Evolutionary conservation across 768 basidiomycete genomes (phyloP), one percentile per base, ranked within the genome.

Genomic region (Clitopilus hobsonii): DNA sequence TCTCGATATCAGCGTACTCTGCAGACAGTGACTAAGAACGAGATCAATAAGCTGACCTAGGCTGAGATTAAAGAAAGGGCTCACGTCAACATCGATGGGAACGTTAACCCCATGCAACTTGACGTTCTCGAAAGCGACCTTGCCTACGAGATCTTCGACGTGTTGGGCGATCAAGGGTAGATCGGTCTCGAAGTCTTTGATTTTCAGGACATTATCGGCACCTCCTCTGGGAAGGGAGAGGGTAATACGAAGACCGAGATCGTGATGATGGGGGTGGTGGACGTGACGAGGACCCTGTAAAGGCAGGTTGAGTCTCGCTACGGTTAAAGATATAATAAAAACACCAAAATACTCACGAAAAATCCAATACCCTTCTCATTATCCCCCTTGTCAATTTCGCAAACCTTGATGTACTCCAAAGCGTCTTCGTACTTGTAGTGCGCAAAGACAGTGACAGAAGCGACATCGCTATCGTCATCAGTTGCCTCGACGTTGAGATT

Each of bases 181-280:
- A 23, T 69, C 59, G 0, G 79, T 79, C 52, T 75, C 70, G 22
- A 84, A 67, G 20, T 67, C 65, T 52, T 76, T 71, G 24, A 82
- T 63, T 2, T 57, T 53, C 14, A 78, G 61, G 16, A 51, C 49
- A 5, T 18, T 28, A n/a, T 27, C 26, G 26, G 49, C n/a, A 20
- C 49, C 49, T 10, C 30, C 49, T 26, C 49, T 26, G 23, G 27
- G 27, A 27, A 32, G 25, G n/a, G 49, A 51, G 14, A 51, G 24
- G 16, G n/a, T 32, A 27, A 28, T n/a, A 27, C 30, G 14, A 10
- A 27, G 26, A 51, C 10, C 5, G 29, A 8, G 10, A 16, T 22
- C 41, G 11, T 45, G 41, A 10, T 45, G 30, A 6, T 48, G 6
- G 10, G 49, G n/a, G 26, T 16, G 49, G n/a, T 27, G 49, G 24